Percentiles rank a stretch among this genome's conserved stretches.
These are phyloP conservation scores for Whalleya microplaca DNA, from an alignment of 2,329 filamentous ascomycete species.

Conservation along the genomic window DNA sequence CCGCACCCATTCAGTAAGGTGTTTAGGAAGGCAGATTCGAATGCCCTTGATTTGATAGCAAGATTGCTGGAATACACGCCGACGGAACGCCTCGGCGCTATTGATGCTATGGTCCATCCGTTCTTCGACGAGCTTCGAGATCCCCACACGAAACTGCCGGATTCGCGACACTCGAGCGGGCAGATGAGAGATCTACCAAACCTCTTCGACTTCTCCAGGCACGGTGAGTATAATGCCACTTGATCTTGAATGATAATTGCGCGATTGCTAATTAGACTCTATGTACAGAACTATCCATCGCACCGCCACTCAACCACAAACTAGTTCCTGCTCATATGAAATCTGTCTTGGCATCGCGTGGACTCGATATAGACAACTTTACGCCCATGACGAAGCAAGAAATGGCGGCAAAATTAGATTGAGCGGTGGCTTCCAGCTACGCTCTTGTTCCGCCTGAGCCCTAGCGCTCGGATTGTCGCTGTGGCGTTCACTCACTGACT, in stretches of 20 bases:
- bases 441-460: slow-evolving; percentile 35
- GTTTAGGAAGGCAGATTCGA: slow-evolving; percentile 92
- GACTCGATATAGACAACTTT: slow-evolving; percentile 92
- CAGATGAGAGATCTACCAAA: slow-evolving; percentile 79
- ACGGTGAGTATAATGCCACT: slow-evolving; percentile 65
- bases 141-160: slow-evolving; percentile 86
- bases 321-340: slow-evolving; percentile 85
- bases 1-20: slow-evolving; percentile 99
- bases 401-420: slow-evolving; percentile 98
- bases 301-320: slow-evolving; percentile 81
- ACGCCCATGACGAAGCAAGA: slow-evolving; percentile 89
- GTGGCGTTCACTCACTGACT: slow-evolving; percentile 37
- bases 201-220: slow-evolving; percentile 90
- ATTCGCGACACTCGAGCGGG: slow-evolving; percentile 87
- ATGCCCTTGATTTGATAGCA: slow-evolving; percentile 93
- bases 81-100: slow-evolving; percentile 88
- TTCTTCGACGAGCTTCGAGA: slow-evolving; percentile 98
- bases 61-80: slow-evolving; percentile 95
- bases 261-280: slow-evolving; percentile 29
- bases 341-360: slow-evolving; percentile 72
- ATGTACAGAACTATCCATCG: slow-evolving; percentile 87
- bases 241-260: neutral
- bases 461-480: slow-evolving; percentile 38
- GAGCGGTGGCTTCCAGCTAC: slow-evolving; percentile 49
- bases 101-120: slow-evolving; percentile 96